Conservation (phyloP, 2,329 filamentous ascomycete genomes). For the Pestalotiopsis sp. region DNA sequence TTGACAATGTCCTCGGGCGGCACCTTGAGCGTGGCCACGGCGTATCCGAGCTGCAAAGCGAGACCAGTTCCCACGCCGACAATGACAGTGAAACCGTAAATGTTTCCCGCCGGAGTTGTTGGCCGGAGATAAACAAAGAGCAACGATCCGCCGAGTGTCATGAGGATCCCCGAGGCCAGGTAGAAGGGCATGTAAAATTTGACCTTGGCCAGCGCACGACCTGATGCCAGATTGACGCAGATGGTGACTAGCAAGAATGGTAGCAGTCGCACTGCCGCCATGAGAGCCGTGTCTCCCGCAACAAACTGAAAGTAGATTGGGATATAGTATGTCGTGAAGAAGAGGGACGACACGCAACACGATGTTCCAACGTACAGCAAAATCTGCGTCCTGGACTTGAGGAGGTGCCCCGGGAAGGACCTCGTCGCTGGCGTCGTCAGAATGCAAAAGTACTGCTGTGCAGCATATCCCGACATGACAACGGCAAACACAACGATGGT, state of each 20-base stretch:
- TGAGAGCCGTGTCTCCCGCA: conserved; percentile 38
- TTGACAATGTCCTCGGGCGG: conserved; percentile 17
- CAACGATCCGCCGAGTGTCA: conserved; percentile 35
- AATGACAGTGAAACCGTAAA: conserved; percentile 40
- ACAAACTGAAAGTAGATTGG: conserved; percentile 55
- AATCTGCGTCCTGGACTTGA: not conserved
- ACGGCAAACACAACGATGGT: conserved; percentile 46
- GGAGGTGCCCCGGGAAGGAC: conserved; percentile 47
- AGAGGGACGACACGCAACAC: conserved; percentile 22
- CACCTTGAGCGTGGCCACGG: conserved; percentile 28
- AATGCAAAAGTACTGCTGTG: conserved; percentile 47
- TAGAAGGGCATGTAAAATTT: conserved; percentile 41
- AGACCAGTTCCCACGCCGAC: conserved; percentile 39
- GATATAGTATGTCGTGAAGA: conserved; percentile 48
- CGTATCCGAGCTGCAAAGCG: conserved; percentile 27
- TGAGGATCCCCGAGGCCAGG: conserved; percentile 35
- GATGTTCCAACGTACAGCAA: conserved; percentile 44
- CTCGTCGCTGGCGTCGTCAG: conserved; percentile 38
- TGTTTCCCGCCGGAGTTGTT: conserved; percentile 20
- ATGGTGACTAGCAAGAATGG: conserved; percentile 39
- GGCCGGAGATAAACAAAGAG: conserved; percentile 23
- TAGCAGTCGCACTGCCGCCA: conserved; percentile 43
- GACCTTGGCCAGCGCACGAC: conserved; percentile 22
- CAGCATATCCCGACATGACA: conserved; percentile 41
- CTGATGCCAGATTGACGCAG: conserved; percentile 33